Evolutionary conservation across 805 yeast genomes (phyloP), one percentile per base, ranked within the genome.

Genomic region (Dipodascopsis tothii): DNA sequence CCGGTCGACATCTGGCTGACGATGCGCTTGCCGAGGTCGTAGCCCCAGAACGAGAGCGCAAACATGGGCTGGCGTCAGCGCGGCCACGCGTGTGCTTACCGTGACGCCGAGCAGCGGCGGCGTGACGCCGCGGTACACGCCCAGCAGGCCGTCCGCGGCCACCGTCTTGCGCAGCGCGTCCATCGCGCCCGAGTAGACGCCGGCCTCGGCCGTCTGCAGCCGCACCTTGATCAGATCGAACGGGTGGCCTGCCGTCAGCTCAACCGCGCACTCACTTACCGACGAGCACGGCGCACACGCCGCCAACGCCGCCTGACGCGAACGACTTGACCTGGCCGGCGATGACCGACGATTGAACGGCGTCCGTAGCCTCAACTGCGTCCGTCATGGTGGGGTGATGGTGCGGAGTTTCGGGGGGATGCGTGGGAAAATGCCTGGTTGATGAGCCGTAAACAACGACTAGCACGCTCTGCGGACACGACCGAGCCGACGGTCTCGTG

Each of bases 41-140:
- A 90, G 59, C 97, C 97, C 97, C 98, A 90, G 69, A 90, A 90
- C 1, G 95, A 83, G 20, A 92, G 92, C 2, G 97, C 97, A 70
- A 92, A 92, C 84, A 90, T 92, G 22, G 98, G 98, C 30, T 25
- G 14, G 9, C 9, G 14, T 25, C 30, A 25, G 9, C 9, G 14
- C 9, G 9, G 14, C 14, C 9, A 25, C 9, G 30, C 14, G 9
- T 9, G 30, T 25, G 9, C 30, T 25, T 25, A 25, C 30, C 0
- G 97, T 92, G 19, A 90, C 96, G 20, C 98, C 98, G n/a, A 84
- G 61, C 41, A 90, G 67, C 2, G 98, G 98, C 11, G 97, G 95
- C 9, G 84, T 71, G 25, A 92, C 96, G 46, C 98, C 98, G 59
- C 94, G 72, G 65, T 90, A 90, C 52, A 90, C 77, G 1, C 97